Evolutionary conservation across 2,329 filamentous ascomycete genomes (phyloP).

Genomic region (Trichoderma sp.): DNA sequence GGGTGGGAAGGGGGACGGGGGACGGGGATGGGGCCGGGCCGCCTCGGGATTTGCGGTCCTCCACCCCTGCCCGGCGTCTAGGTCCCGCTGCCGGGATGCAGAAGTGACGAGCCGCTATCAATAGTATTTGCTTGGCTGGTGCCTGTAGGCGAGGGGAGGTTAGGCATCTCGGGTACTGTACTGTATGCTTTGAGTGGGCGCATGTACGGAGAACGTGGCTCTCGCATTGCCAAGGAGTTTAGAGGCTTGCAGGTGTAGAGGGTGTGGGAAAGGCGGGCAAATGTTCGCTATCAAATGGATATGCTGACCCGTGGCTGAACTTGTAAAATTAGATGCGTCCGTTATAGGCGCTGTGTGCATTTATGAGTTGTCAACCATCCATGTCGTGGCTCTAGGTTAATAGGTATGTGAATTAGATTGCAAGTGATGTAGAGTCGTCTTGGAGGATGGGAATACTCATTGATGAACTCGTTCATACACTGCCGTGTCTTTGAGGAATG

Average conservation of each 20-base stretch:
- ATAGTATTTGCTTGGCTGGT: not conserved
- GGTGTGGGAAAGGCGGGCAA: not conserved
- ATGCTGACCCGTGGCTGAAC: not conserved
- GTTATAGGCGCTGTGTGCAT: not conserved
- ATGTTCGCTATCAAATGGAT: not conserved
- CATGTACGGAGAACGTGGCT: not conserved
- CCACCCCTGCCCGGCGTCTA: not conserved
- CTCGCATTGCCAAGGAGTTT: not conserved
- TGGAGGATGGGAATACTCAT: not conserved
- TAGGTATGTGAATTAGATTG: not conserved
- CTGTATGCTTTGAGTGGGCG: not conserved
- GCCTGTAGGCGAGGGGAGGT: not conserved
- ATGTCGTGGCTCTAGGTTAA: not conserved
- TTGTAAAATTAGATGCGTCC: not conserved
- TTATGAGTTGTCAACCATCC: not conserved
- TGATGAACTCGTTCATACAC: not conserved
- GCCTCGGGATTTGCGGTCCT: constrained; percentile 2
- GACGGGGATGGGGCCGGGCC: not conserved
- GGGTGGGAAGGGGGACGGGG: not conserved
- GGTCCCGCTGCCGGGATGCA: not conserved
- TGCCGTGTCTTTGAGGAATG: not conserved
- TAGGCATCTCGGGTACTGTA: not conserved
- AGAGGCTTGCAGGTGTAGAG: not conserved
- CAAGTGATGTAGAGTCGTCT: not conserved
- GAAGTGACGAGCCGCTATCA: not conserved